Base-by-base conservation (phyloP, 768 basidiomycete species). In the Leccinum arenicola region DNA sequence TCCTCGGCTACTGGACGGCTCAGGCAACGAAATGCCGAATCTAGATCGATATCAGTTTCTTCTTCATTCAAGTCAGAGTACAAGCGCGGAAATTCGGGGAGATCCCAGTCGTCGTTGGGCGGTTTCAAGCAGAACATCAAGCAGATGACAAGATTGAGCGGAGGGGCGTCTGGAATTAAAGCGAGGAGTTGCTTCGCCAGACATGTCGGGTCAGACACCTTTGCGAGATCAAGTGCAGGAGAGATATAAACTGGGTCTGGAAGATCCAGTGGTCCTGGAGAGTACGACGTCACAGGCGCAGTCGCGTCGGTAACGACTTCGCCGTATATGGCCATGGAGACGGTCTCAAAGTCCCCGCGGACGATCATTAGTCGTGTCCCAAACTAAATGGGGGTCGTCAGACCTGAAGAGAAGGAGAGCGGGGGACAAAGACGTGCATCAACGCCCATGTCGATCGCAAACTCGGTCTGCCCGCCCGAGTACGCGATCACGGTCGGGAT, bases 111-210 rank as follows among this genome's bases (percentile, higher is more conserved):
- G n/a, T 91, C 86, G 60, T 84, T 82, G 11, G 82, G 76, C 0
- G 88, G 88, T 67, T 92, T 92, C 51, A 93, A 75, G 68, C 89
- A 91, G 64, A 91, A 88, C 82, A 91, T 87, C 23, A 92, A 76
- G 27, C 87, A 81, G 40, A 88, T 80, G 52, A 88, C 79, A 14
- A 90, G 80, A 6, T 82, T 75, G 6, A 92, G 78, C 1, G 85
- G 78, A 1, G 89, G 87, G 0, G 86, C 75, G 47, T 84, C 77
- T 10, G 86, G 84, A 17, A 89, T 82, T 27, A 88, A 73, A 6
- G 77, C 66, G 23, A 92, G 78, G 11, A 93, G 75, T 56, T 84
- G 77, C 56, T 79, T 80, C 2, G 89, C 89, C 23, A 91, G 75
- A 27, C 60, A 66, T 8, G 82, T 84, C 0, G 91, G 89, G 65